These are phyloP conservation scores for rapeseed (Brassica napus) DNA, from an alignment of 345 rosid species.

Conservation along the genomic window DNA sequence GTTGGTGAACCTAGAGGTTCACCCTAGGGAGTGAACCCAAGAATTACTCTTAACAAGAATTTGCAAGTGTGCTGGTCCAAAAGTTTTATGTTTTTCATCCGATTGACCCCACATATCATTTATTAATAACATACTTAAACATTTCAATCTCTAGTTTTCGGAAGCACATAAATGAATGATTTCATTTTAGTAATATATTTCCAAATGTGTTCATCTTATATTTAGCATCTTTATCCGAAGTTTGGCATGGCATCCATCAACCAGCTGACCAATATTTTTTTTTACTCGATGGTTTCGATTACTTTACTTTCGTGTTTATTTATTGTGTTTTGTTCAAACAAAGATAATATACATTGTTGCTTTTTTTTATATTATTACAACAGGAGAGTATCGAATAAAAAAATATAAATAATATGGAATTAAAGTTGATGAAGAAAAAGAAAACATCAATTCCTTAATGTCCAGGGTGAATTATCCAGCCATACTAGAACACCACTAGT, in stretches of 20 bases:
- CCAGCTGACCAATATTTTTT: neutral
- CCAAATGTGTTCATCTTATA: neutral
- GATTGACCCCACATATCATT: constrained; percentile 1
- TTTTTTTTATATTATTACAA: neutral
- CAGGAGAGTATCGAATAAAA: neutral
- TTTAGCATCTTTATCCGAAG: neutral
- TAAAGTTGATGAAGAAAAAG: neutral
- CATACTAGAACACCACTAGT: neutral
- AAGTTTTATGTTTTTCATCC: constrained; percentile 8
- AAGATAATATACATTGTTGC: neutral
- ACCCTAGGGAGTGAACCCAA: too few relatives aligned
- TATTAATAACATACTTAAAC: neutral
- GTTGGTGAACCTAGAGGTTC: too few relatives aligned
- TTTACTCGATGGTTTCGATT: neutral
- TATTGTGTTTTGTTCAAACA: neutral
- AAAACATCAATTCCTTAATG: neutral
- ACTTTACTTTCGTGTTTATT: neutral
- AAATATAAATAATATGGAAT: neutral
- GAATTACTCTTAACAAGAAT: neutral
- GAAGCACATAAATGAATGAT: constrained; percentile 2
- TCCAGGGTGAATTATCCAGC: neutral
- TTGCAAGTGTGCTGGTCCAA: neutral
- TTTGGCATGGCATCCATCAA: neutral
- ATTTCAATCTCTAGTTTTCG: neutral
- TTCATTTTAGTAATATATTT: neutral